A percentile compares a stretch with the other conserved stretches of the same genome.
Conservation (phyloP, 139 green algal genomes). For the Chlorella sorokiniana region DNA sequence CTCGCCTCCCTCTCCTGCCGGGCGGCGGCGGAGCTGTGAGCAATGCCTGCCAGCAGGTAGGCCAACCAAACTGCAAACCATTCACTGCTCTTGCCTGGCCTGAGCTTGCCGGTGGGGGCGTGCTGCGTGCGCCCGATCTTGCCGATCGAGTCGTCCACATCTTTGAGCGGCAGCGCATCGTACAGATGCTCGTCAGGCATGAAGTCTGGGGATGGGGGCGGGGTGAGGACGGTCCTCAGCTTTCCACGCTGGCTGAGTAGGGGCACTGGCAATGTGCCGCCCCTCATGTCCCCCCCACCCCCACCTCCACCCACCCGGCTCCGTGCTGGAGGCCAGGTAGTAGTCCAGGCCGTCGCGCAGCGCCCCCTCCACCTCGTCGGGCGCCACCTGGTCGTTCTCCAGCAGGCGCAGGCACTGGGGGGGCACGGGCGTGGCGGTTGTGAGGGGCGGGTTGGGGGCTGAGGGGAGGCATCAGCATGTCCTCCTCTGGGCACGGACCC, state of each 20-base stretch:
- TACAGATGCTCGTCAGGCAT: conserved; percentile 7
- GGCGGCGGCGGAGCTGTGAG: not conserved
- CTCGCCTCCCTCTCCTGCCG: not conserved
- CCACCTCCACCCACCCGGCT: not conserved
- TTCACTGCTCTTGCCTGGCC: not conserved
- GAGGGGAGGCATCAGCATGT: not conserved
- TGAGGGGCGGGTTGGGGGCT: not conserved
- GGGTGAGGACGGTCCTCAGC: too few species aligned
- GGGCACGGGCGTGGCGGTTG: not conserved
- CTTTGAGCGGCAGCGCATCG: conserved; percentile 16
- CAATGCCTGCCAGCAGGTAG: too few species aligned
- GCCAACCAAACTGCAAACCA: too few species aligned
- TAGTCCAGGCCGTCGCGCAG: conserved; percentile 47
- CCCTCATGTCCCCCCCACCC: too few species aligned
- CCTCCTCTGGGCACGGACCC: not conserved
- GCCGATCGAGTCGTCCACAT: conserved; percentile 40
- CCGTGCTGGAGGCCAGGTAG: conserved; percentile 35
- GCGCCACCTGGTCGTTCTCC: conserved; percentile 51
- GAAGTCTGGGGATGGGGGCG: not conserved
- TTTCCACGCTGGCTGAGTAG: too few species aligned
- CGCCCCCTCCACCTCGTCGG: conserved; percentile 39
- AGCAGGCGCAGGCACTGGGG: conserved; percentile 41
- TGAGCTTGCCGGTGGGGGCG: conserved; percentile 15
- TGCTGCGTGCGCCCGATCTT: conserved; percentile 32
- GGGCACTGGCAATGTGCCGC: too few species aligned